Percentiles rank a stretch among this genome's conserved stretches.
Evolutionary conservation across 306 rosid species (phyloP).

Genomic region (Fagus crenata): DNA sequence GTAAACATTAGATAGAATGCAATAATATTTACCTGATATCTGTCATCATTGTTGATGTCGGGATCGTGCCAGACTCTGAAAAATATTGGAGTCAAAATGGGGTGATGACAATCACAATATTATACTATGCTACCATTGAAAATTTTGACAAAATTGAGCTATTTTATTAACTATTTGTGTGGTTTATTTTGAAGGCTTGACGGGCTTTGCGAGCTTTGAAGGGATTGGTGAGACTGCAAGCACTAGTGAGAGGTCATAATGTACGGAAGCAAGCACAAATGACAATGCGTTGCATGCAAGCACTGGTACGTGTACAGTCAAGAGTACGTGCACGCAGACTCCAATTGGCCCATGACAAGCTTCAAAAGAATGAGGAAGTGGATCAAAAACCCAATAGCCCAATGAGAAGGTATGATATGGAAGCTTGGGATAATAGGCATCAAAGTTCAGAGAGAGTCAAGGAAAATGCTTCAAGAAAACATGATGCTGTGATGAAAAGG

Average conservation of each 20-base stretch:
- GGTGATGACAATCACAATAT: no score
- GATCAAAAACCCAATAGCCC: conserved; percentile 47
- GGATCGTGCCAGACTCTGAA: no score
- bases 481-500: conserved; percentile 61
- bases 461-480: conserved; percentile 51
- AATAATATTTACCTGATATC: no score
- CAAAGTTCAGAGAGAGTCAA: conserved; percentile 44
- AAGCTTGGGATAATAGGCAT: conserved; percentile 47
- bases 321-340: conserved; percentile 77
- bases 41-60: no score
- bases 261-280: conserved; percentile 37
- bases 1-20: no score
- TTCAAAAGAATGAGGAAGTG: conserved; percentile 34
- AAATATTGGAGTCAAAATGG: no score
- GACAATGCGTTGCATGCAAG: conserved; percentile 86
- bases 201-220: conserved; percentile 86
- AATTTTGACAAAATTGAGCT: neutral
- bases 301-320: conserved; percentile 81
- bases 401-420: conserved; percentile 28
- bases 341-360: conserved; percentile 52
- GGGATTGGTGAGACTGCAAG: conserved; percentile 88
- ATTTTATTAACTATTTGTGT: neutral
- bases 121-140: neutral
- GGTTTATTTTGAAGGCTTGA: conserved; percentile 57
- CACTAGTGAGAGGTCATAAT: conserved; percentile 88